Evolutionary conservation across 352 stramenopile genomes (phyloP).

Genomic region (Phytophthora pinifolia): DNA sequence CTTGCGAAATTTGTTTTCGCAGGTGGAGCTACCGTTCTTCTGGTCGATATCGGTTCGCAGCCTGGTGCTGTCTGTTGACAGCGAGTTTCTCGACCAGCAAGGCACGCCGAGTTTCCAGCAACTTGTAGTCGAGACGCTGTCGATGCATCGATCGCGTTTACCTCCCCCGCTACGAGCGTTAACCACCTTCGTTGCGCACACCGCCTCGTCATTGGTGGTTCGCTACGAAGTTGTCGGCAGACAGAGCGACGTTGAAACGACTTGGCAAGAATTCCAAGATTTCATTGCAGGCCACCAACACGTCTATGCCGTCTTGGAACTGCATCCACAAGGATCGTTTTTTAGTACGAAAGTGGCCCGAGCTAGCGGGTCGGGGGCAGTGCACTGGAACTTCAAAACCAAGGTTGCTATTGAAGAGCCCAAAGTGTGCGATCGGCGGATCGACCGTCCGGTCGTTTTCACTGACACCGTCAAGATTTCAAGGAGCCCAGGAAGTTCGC

Average conservation of each 20-base stretch:
- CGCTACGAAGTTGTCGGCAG: constrained; percentile 65
- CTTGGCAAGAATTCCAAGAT: constrained; percentile 65
- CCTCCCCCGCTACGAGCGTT: constrained; percentile 36
- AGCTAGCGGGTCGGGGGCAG: constrained; percentile 46
- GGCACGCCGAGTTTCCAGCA: constrained; percentile 55
- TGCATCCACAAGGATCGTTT: constrained; percentile 65
- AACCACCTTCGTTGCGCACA: constrained; percentile 52
- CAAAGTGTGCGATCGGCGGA: constrained; percentile 40
- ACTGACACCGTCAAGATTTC: constrained; percentile 74
- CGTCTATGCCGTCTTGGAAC: constrained; percentile 59
- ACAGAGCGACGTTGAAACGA: constrained; percentile 40
- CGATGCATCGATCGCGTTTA: constrained; percentile 16
- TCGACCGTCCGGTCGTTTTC: constrained; percentile 74
- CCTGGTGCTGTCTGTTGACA: constrained; percentile 66
- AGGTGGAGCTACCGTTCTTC: constrained; percentile 61
- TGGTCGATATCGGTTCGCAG: constrained; percentile 52
- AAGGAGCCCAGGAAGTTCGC: constrained; percentile 36
- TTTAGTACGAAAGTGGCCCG: constrained; percentile 55
- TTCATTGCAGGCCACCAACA: constrained; percentile 60
- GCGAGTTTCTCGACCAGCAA: constrained; percentile 49
- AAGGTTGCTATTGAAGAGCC: constrained; percentile 56
- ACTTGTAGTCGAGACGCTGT: constrained; percentile 47
- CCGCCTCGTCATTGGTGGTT: constrained; percentile 54
- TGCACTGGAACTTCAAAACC: constrained; percentile 64
- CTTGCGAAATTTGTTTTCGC: constrained; percentile 42